These are phyloP conservation scores for Mucor sp. DNA, from an alignment of 371 early-diverging fungal genomes.

Conservation along the genomic window DNA sequence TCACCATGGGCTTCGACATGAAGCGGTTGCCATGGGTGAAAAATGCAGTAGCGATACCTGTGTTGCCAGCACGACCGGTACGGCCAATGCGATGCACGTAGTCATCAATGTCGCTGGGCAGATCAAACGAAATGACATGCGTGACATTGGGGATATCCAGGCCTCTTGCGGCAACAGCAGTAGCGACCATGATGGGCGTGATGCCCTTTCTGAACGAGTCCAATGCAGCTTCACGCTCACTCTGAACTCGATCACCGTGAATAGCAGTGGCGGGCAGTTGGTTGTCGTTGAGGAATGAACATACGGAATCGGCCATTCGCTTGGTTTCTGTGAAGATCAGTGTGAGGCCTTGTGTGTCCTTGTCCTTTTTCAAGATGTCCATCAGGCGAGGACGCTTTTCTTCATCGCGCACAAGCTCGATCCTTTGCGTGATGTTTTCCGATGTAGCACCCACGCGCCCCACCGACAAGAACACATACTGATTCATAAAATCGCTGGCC, in stretches of 20 bases:
- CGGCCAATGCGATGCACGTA: slow-evolving; percentile 92
- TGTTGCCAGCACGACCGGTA: slow-evolving; percentile 97
- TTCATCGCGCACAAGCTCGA: slow-evolving; percentile 74
- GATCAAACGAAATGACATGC: slow-evolving; percentile 92
- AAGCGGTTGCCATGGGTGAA: slow-evolving; percentile 90
- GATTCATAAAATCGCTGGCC: slow-evolving; percentile 93
- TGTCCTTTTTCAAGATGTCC: slow-evolving; percentile 69
- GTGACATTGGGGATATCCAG: slow-evolving; percentile 90
- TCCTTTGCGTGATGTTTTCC: slow-evolving; percentile 94
- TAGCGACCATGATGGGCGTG: slow-evolving; percentile 97
- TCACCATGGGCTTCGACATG: slow-evolving; percentile 72
- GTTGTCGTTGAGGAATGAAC: slow-evolving; percentile 66
- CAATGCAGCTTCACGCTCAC: slow-evolving; percentile 94
- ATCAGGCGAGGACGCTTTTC: slow-evolving; percentile 81
- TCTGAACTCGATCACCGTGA: slow-evolving; percentile 97
- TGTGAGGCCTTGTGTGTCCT: slow-evolving; percentile 69
- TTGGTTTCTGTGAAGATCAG: slow-evolving; percentile 99
- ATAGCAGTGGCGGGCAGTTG: slow-evolving; percentile 89
- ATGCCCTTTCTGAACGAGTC: slow-evolving; percentile 87
- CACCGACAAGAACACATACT: slow-evolving; percentile 92
- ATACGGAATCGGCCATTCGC: slow-evolving; percentile 95
- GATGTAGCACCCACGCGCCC: slow-evolving; percentile 96
- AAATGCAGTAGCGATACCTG: slow-evolving; percentile 96
- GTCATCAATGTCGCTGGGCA: slow-evolving; percentile 91
- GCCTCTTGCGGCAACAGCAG: slow-evolving; percentile 99